Evolutionary conservation across 2,329 filamentous ascomycete genomes (phyloP).

Genomic region (Arthroderma uncinatum): DNA sequence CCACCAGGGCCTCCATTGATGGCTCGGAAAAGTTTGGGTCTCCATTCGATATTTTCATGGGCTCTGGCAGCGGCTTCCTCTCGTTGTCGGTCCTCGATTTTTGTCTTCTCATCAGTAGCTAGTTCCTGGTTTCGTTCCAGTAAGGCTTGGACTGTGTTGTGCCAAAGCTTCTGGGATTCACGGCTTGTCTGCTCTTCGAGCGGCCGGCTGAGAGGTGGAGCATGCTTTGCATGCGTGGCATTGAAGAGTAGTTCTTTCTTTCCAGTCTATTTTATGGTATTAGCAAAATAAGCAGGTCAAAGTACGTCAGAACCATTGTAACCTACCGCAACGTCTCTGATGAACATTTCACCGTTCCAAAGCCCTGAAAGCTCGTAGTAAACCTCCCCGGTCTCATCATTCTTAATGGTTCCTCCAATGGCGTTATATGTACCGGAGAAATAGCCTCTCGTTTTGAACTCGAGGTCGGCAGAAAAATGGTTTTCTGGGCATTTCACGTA

Average conservation of each 20-base stretch:
- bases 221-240: slow-evolving; percentile 65
- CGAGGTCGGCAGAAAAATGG: slow-evolving; percentile 76
- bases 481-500: slow-evolving; percentile 84
- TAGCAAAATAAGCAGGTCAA: background rate
- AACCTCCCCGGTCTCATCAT: slow-evolving; percentile 71
- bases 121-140: slow-evolving; percentile 73
- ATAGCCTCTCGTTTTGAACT: slow-evolving; percentile 98
- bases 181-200: slow-evolving; percentile 77
- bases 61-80: slow-evolving; percentile 72
- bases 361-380: slow-evolving; percentile 86
- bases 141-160: slow-evolving; percentile 68
- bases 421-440: slow-evolving; percentile 94
- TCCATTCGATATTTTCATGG: slow-evolving; percentile 75
- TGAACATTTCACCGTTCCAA: slow-evolving; percentile 91
- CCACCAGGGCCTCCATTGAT: slow-evolving; percentile 61
- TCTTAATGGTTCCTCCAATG: slow-evolving; percentile 82
- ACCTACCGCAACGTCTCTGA: slow-evolving; percentile 67
- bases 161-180: slow-evolving; percentile 84
- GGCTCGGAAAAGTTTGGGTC: slow-evolving; percentile 69
- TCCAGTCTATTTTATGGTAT: slow-evolving; percentile 52
- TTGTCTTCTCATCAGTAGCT: slow-evolving; percentile 92
- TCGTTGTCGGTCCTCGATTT: slow-evolving; percentile 84
- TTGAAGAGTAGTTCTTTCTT: slow-evolving; percentile 86
- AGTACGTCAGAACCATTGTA: background rate
- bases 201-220: slow-evolving; percentile 60